Base-by-base conservation (phyloP, 441 rosid genomes). In the Adansonia rubrostipa region DNA sequence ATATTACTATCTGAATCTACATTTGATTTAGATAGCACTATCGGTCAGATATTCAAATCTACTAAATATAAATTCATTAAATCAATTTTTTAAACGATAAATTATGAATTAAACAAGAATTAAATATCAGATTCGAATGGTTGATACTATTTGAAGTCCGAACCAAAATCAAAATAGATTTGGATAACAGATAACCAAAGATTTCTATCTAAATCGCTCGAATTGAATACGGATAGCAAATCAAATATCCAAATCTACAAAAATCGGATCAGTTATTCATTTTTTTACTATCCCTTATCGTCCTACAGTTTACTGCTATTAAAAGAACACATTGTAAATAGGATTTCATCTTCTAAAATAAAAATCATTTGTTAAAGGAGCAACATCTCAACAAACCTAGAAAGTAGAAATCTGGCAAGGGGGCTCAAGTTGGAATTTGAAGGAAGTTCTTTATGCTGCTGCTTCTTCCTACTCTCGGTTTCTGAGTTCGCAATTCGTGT, bases 331-430 rank as follows among this genome's bases (percentile, higher is more conserved):
- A 64, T 36, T 15, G 10, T 36, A 44, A 36, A 36, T 11, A 5
- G 40, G 13, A 33, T 19, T 2, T 64, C 9, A 13, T 14, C 42
- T 10, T 48, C 24, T 15, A 24, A 17, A 13, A 6, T 19, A 10
- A 50, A 56, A 42, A 67, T 5, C 10, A 63, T 20, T 48, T 20
- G 57, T 13, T 28, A 45, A 62, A 44, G 50, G 50, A 19, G 74
- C 15, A 28, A 67, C 10, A 67, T 13, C 74, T 48, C 48, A 71
- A 83, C 95, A 40, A 78, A 95, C 99, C 99, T 97, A 69, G 98
- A 95, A 74, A 97, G 96, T 74, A 97, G 81, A 87, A 95, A 95
- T 88, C 94, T 95, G 5, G 97, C 99, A 71, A 97, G 94, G 0
- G 99, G 99, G 83, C 96, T 93, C 75, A 92, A 73, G 87, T 92